Base-by-base conservation (phyloP, 2,329 filamentous ascomycete genomes). In the Cercospora nicotianae region DNA sequence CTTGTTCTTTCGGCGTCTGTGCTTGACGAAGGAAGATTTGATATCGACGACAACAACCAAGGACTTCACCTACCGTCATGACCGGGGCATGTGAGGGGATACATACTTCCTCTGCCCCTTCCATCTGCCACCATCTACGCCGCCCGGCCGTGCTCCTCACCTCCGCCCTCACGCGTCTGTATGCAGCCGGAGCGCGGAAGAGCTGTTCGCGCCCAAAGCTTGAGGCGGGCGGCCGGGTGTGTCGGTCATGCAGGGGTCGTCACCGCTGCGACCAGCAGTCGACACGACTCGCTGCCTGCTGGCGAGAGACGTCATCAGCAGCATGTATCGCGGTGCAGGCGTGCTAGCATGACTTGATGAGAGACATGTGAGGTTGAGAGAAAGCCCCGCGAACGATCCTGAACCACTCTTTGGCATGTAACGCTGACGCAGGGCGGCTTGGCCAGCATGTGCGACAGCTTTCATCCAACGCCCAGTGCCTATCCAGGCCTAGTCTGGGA, bases 1-100 rank as follows among this genome's bases (percentile, higher is more conserved):
- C 28, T 57, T 5, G 31, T 57, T 18, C 61, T 57, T 31, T 57
- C 48, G 30, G 31, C 61, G 61, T 64, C 61, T 64, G 61, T 64
- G 61, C 61, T 31, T 36, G 23, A 42, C 26, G 18, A 7, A 63
- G 18, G 42, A 53, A 39, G 59, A 61, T 61, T 42, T 45, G 36
- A 61, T 39, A 45, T 61, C 59, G n/a, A 31, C 48, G 42, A 31
- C 39, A 63, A 28, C 42, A 20, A 33, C 58, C 16, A 33, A 31
- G n/a, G 12, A 28, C 13, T 30, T 28, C 23, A 28, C 48, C 48
- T 55, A 23, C 20, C 20, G 13, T 28, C 23, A 23, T 6, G 48
- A 28, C 23, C 12, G 23, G 48, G 48, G 12, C 26, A 12, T 6
- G 42, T 13, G 45, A 51, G 20, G 45, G 45, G 18, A 12, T 23